Evolutionary conservation across 2,329 filamentous ascomycete genomes (phyloP).

Genomic region (Lachnellula occidentalis): DNA sequence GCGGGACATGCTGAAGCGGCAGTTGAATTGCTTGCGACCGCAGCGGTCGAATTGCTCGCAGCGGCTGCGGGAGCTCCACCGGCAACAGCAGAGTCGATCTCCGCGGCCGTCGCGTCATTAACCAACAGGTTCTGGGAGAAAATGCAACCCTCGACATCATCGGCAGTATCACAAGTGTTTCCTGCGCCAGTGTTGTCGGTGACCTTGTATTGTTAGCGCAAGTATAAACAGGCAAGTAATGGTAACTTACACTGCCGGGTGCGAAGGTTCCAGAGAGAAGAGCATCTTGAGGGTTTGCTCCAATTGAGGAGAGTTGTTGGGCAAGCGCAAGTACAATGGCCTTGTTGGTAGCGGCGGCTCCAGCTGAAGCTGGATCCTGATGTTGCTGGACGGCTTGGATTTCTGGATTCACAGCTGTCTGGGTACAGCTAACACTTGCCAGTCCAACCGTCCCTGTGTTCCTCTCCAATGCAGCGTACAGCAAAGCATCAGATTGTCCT

Average conservation of each 20-base stretch:
- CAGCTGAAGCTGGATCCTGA: conserved; percentile 59
- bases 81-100: conserved; percentile 45
- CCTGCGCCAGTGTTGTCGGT: conserved; percentile 41
- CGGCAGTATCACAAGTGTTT: conserved; percentile 44
- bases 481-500: conserved; percentile 47
- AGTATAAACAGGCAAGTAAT: conserved; percentile 3
- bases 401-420: conserved; percentile 58
- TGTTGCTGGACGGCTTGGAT: conserved; percentile 59
- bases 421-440: conserved; percentile 51
- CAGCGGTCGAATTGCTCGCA: conserved; percentile 17
- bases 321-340: conserved; percentile 54
- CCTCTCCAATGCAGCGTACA: conserved; percentile 51
- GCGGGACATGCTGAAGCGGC: conserved; percentile 16
- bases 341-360: conserved; percentile 54
- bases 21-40: conserved; percentile 7
- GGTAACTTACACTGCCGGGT: conserved; percentile 47
- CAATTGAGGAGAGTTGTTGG: conserved; percentile 52
- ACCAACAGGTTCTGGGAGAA: conserved; percentile 48
- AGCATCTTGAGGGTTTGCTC: conserved; percentile 56
- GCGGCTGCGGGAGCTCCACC: conserved; percentile 20
- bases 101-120: conserved; percentile 46
- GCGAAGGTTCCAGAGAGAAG: conserved; percentile 57
- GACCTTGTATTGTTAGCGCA: conserved; percentile 19
- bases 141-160: conserved; percentile 49
- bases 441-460: conserved; percentile 55